A percentile compares a stretch with the other conserved stretches of the same genome.
Conservation (phyloP, 805 yeast species). For the Yamadazyma akitaensis region DNA sequence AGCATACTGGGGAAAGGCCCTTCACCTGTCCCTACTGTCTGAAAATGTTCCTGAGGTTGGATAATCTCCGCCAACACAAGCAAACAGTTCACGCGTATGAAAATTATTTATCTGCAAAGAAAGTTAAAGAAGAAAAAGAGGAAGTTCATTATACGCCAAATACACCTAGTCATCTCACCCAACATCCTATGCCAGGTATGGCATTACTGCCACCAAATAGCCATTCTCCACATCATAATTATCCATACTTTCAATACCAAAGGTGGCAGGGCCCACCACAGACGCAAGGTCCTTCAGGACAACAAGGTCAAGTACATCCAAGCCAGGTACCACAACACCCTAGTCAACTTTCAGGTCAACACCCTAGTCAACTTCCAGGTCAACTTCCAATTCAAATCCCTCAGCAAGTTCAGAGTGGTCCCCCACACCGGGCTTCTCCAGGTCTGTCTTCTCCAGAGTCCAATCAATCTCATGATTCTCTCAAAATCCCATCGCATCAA, state of each 20-base stretch:
- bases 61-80: slow-evolving; percentile 86
- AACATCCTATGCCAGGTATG: background rate
- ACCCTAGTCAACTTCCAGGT: background rate
- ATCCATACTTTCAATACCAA: slow-evolving; percentile 14
- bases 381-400: background rate
- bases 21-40: slow-evolving; percentile 82
- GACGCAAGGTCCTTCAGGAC: background rate
- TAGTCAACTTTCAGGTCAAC: background rate
- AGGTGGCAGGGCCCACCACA: background rate
- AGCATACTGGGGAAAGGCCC: slow-evolving; percentile 94
- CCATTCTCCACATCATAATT: slow-evolving; percentile 20
- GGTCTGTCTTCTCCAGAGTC: background rate
- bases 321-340: background rate
- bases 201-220: slow-evolving; percentile 27
- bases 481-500: slow-evolving; percentile 14
- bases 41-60: slow-evolving; percentile 76
- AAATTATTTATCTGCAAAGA: slow-evolving; percentile 18
- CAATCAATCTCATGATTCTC: background rate
- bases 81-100: slow-evolving; percentile 62
- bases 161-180: slow-evolving; percentile 6
- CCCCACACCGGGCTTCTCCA: background rate
- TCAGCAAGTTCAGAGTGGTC: background rate
- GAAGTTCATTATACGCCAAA: slow-evolving; percentile 7
- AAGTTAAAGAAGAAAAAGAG: slow-evolving; percentile 11
- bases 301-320: slow-evolving; percentile 3